Conservation (phyloP, 768 basidiomycete species). For the Galerina sulciceps region DNA sequence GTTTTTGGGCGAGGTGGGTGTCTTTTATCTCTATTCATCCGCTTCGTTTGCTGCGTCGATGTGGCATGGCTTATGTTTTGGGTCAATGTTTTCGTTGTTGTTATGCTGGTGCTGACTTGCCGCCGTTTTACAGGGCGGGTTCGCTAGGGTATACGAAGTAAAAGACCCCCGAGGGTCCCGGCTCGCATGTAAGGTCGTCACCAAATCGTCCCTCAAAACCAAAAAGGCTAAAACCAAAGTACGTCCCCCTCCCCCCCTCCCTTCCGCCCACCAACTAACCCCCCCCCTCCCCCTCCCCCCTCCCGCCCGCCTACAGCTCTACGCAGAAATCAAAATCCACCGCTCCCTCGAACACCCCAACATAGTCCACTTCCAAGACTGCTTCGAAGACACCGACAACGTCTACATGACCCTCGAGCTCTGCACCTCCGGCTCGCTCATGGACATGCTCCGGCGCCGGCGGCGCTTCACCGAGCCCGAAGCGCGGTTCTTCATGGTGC, state of each 20-base stretch:
- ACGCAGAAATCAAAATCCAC: constrained; percentile 99
- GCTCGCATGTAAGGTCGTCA: constrained; percentile 92
- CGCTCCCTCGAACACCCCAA: constrained; percentile 89
- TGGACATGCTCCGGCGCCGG: constrained; percentile 89
- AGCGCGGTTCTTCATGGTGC: constrained; percentile 89
- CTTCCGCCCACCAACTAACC: background rate
- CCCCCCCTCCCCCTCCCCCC: background rate
- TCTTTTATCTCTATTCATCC: background rate
- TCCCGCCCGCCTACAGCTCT: constrained; percentile 59
- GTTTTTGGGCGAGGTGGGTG: constrained; percentile 86
- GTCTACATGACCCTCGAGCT: constrained; percentile 98
- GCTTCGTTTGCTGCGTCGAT: constrained; percentile 27
- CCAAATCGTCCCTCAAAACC: constrained; percentile 88
- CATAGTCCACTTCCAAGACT: constrained; percentile 89
- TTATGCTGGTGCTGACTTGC: background rate
- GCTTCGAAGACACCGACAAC: constrained; percentile 94
- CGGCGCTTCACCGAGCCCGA: constrained; percentile 91
- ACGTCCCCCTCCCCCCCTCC: constrained; percentile 13
- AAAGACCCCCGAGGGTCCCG: constrained; percentile 66
- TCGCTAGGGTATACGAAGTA: constrained; percentile 97
- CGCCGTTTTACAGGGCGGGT: constrained; percentile 66
- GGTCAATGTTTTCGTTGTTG: background rate
- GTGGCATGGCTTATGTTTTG: background rate
- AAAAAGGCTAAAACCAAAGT: constrained; percentile 99
- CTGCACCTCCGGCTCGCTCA: constrained; percentile 86